These are phyloP conservation scores for Trypanosoma grayi DNA, from an alignment of 208 protist genomes.

Conservation along the genomic window DNA sequence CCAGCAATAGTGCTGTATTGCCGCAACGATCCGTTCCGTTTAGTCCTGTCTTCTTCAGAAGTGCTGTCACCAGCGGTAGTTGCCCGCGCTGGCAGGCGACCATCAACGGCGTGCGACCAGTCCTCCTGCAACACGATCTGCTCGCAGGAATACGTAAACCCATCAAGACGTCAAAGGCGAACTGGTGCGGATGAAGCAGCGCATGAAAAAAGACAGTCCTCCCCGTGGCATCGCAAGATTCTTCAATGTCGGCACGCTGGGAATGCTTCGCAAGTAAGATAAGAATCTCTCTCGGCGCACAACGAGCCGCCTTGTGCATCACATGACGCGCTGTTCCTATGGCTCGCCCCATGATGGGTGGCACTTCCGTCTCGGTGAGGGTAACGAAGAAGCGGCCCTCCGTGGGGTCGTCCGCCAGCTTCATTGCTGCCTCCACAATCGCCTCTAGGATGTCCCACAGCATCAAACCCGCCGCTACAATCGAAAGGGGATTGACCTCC, in stretches of 20 bases:
- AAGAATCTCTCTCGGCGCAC: conserved; percentile 48
- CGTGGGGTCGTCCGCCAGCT: background rate
- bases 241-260: conserved; percentile 56
- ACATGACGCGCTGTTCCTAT: conserved; percentile 60
- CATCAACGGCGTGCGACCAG: conserved; percentile 72
- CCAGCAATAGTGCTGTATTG: conserved; percentile 74
- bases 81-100: conserved; percentile 46
- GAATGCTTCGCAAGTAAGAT: conserved; percentile 54
- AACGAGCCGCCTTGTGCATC: conserved; percentile 55
- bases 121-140: conserved; percentile 38
- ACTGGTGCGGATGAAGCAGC: conserved; percentile 37
- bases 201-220: conserved; percentile 62
- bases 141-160: conserved; percentile 50
- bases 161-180: conserved; percentile 45
- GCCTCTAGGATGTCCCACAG: conserved; percentile 51
- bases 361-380: conserved; percentile 51
- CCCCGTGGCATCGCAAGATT: conserved; percentile 47
- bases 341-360: conserved; percentile 37
- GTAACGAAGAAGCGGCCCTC: conserved; percentile 41
- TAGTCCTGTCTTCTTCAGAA: conserved; percentile 43
- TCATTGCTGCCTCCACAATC: conserved; percentile 42
- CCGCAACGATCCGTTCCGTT: conserved; percentile 39
- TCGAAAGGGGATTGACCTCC: conserved; percentile 58
- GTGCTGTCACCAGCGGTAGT: conserved; percentile 28
- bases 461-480: conserved; percentile 36